These are phyloP conservation scores for Zygoascus biomembranicola DNA, from an alignment of 805 yeast species.

Conservation along the genomic window DNA sequence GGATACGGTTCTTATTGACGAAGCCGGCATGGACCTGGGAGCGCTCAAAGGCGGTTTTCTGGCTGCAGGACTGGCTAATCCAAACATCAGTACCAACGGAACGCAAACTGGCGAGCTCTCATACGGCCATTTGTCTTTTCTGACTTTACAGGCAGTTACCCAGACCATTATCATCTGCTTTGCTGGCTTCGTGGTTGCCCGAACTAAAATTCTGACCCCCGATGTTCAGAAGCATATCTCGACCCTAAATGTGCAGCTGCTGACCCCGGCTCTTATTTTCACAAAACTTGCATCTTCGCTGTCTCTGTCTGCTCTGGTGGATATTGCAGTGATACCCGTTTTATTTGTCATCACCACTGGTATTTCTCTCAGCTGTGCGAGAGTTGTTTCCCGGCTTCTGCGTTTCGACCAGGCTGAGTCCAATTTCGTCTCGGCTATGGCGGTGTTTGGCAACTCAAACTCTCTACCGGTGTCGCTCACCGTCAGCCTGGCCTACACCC, in stretches of 20 bases:
- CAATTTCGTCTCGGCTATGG: slow-evolving; percentile 93
- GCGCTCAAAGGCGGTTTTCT: not conserved
- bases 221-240: slow-evolving; percentile 73
- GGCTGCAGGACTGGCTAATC: not conserved
- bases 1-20: not conserved
- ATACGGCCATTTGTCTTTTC: slow-evolving; percentile 37
- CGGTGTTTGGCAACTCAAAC: slow-evolving; percentile 93
- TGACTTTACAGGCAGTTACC: slow-evolving; percentile 85
- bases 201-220: slow-evolving; percentile 57
- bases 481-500: slow-evolving; percentile 54
- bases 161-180: slow-evolving; percentile 83
- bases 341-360: slow-evolving; percentile 77
- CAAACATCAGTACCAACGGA: not conserved
- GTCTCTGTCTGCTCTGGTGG: slow-evolving; percentile 67
- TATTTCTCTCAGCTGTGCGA: slow-evolving; percentile 60
- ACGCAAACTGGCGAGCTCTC: slow-evolving; percentile 16
- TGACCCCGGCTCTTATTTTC: slow-evolving; percentile 93
- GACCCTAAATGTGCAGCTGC: slow-evolving; percentile 75
- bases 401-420: slow-evolving; percentile 63
- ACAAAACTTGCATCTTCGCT: slow-evolving; percentile 63
- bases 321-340: slow-evolving; percentile 76
- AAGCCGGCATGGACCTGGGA: not conserved
- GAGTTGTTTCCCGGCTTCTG: slow-evolving; percentile 43
- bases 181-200: slow-evolving; percentile 81
- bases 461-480: slow-evolving; percentile 87